Evolutionary conservation across 306 rosid genomes (phyloP), one percentile per base, ranked within the genome.

Genomic region (Comarum palustre): DNA sequence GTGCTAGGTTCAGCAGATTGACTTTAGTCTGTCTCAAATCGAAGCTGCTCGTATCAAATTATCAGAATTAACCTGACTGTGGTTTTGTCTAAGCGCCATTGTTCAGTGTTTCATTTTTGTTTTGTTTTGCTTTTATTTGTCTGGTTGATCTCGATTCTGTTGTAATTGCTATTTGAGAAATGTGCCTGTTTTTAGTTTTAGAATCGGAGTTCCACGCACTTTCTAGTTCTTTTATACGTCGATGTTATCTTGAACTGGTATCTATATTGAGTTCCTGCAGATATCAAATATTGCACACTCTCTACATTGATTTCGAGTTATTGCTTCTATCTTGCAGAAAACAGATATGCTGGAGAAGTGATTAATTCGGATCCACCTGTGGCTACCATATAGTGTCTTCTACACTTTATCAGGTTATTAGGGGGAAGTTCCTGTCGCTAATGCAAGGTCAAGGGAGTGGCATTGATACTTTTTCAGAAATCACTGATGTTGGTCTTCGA

Each of bases 391-490:
- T 43, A 7, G 73, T 75, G 51, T 22, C 36, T 29, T 62, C 17
- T 16, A 22, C 31, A 48, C 68, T 27, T 58, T 61, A 17, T 75
- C 46, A 43, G 85, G 55, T 71, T 71, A 71, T 71, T 15, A 51
- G 75, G 88, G 75, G 80, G 79, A 73, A 72, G 51, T 82, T 32
- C 66, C 76, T 74, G 75, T 69, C 75, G 76, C 85, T 80, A 77
- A 92, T 89, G 96, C 97, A 89, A 84, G 97, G 93, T 72, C 85
- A 83, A 77, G 79, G 90, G 80, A 84, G 85, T 62, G 78, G 85
- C 70, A 62, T 80, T 80, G 85, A 75, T 68, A 80, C 89, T 51
- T 86, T 86, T 68, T 81, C 84, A 16, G 82, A 86, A 27, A 76
- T 79, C 73, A 80, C 78, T 39, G 84, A 83, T 79, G 72, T 86